phyloP scores from a whole-genome alignment of 441 rosid species.

The Raphanus hybrid region DNA sequence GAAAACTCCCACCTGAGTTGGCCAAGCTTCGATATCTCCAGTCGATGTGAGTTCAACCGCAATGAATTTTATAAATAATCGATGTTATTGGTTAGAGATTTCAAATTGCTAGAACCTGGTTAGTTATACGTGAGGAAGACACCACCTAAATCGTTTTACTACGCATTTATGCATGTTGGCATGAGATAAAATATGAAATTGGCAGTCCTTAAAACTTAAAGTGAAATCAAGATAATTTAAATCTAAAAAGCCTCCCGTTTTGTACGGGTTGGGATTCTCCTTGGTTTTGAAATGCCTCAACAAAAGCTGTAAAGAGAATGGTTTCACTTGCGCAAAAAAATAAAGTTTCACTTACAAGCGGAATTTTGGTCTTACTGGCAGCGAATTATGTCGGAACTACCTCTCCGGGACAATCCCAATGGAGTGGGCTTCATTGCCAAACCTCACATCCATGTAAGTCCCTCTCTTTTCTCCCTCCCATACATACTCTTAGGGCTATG shows the following conservation, averaged over 20 bases:
- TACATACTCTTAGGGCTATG: not conserved
- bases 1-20: conserved; percentile 5
- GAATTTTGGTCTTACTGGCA: conserved; percentile 7
- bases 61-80: not conserved
- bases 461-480: conserved; percentile 1
- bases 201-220: no score
- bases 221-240: no score
- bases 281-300: not conserved
- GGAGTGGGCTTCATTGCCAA: conserved; percentile 32
- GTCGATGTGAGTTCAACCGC: not conserved
- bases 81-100: not conserved
- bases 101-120: not conserved
- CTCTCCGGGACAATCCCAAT: conserved; percentile 31
- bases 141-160: not conserved
- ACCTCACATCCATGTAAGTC: conserved; percentile 9
- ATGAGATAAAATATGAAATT: not conserved
- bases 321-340: no score
- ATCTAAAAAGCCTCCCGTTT: no score
- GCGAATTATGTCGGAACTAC: conserved; percentile 24
- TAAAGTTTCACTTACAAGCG: not conserved
- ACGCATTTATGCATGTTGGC: not conserved
- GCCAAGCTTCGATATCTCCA: not conserved
- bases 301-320: not conserved
- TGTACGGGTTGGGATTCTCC: not conserved
- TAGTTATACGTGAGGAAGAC: not conserved